Base-by-base conservation (phyloP, 2,329 filamentous ascomycete species). In the Colletotrichum somersetense region DNA sequence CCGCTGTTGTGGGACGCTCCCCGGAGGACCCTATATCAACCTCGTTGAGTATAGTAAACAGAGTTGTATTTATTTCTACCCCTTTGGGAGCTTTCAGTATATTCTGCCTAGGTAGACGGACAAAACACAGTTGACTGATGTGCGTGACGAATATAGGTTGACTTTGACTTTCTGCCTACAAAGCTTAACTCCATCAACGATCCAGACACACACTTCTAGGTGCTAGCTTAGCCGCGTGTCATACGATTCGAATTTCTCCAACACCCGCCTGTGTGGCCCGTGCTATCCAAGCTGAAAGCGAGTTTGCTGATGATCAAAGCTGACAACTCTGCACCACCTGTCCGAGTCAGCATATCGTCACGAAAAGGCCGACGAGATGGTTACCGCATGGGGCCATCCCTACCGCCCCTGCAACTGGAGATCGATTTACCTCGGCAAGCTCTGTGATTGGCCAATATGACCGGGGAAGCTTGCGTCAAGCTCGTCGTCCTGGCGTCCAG, bases 361-460 rank as follows among this genome's bases (percentile, higher is more conserved):
- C 50, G 1, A 62, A 42, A 35, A 11, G 59, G 5, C 33, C 50
- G 59, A 65, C 70, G 66, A 72, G 14, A 61, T 70, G 70, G 70
- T 72, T 72, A 62, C 70, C 70, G 38, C 55, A 65, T 55, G n/a
- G 70, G 30, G 70, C 16, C 8, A 16, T 8, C 16, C 10, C 48
- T n/a, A 14, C 14, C 30, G 10, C 30, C 53, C 52, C 55, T 56
- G 59, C 33, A 35, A 65, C 48, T n/a, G 33, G 44, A n/a, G 20
- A 20, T 42, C 46, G 53, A 65, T 38, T 48, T 72, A 62, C 70
- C 70, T 72, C 70, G 70, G 70, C 48, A 70, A 50, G 70, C 48
- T 38, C 20, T 10, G 1, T 72, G 70, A 70, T 72, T 72, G 70
- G 70, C 8, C 61, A 42, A 0, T 1, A n/a, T 16, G 16, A 26